Conservation (phyloP, 805 yeast genomes). For the Cyberlindnera samutprakarnensis region DNA sequence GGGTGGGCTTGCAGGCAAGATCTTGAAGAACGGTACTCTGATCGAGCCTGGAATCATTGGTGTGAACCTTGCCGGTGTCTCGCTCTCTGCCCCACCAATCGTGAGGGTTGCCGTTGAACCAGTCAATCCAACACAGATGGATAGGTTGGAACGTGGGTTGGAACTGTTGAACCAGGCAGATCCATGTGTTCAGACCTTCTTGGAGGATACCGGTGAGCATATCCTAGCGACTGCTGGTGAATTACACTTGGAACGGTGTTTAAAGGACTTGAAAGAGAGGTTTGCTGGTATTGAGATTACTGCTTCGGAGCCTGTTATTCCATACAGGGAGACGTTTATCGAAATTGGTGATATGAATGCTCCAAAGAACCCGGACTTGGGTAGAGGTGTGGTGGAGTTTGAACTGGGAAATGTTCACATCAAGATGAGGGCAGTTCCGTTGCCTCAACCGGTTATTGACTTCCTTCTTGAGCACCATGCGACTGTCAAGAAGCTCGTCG, state of each 20-base stretch:
- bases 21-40: slow-evolving; percentile 83
- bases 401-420: slow-evolving; percentile 43
- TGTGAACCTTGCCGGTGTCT: slow-evolving; percentile 72
- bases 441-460: slow-evolving; percentile 42
- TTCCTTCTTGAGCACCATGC: slow-evolving; percentile 42
- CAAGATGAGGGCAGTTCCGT: slow-evolving; percentile 39
- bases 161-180: slow-evolving; percentile 79
- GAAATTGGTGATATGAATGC: slow-evolving; percentile 44
- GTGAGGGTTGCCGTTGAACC: slow-evolving; percentile 96
- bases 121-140: slow-evolving; percentile 73
- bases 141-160: slow-evolving; percentile 69
- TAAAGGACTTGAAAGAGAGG: slow-evolving; percentile 82
- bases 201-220: slow-evolving; percentile 88
- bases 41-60: slow-evolving; percentile 51
- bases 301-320: slow-evolving; percentile 88
- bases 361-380: slow-evolving; percentile 35
- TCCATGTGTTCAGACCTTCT: slow-evolving; percentile 84
- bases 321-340: slow-evolving; percentile 80
- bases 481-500: slow-evolving; percentile 32
- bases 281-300: slow-evolving; percentile 88
- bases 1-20: slow-evolving; percentile 77
- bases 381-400: slow-evolving; percentile 43
- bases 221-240: slow-evolving; percentile 96
- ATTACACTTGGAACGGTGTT: slow-evolving; percentile 87
- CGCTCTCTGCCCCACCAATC: slow-evolving; percentile 77